A percentile compares a stretch with the other conserved stretches of the same genome.
These are phyloP conservation scores for Capsella bursapastoris DNA, from an alignment of 345 rosid species.

Conservation along the genomic window DNA sequence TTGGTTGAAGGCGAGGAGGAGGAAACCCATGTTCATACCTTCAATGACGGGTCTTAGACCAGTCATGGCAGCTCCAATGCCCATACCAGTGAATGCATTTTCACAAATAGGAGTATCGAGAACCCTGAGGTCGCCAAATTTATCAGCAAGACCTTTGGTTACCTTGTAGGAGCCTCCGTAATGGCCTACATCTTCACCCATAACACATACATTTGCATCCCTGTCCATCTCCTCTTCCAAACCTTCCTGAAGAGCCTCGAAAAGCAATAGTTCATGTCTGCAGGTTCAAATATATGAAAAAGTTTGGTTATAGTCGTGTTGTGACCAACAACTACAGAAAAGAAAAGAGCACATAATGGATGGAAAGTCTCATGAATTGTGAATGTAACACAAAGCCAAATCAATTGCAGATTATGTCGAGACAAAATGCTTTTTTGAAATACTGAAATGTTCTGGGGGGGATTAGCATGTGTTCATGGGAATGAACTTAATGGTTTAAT, in stretches of 20 bases:
- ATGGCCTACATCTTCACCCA: slow-evolving; percentile 99
- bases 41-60: slow-evolving; percentile 87
- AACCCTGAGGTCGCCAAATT: slow-evolving; percentile 90
- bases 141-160: slow-evolving; percentile 73
- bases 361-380: background rate
- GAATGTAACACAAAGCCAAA: background rate
- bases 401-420: background rate
- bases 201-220: slow-evolving; percentile 79
- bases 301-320: background rate
- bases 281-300: slow-evolving; percentile 3
- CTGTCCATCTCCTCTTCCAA: slow-evolving; percentile 99
- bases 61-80: slow-evolving; percentile 94
- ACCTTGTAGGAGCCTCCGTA: slow-evolving; percentile 98
- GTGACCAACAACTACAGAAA: background rate
- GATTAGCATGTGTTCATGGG: background rate
- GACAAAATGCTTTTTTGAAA: background rate
- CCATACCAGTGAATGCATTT: slow-evolving; percentile 98
- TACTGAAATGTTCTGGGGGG: background rate
- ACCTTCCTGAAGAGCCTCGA: slow-evolving; percentile 92
- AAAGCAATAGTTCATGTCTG: slow-evolving; percentile 90
- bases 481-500: slow-evolving; percentile 13
- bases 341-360: background rate
- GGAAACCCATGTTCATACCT: slow-evolving; percentile 99
- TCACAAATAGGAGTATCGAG: slow-evolving; percentile 97
- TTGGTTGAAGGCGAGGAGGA: slow-evolving; percentile 95